A percentile compares a stretch with the other conserved stretches of the same genome.
Conservation (phyloP, 805 yeast genomes). For the Saccharomycopsis babjevae region DNA sequence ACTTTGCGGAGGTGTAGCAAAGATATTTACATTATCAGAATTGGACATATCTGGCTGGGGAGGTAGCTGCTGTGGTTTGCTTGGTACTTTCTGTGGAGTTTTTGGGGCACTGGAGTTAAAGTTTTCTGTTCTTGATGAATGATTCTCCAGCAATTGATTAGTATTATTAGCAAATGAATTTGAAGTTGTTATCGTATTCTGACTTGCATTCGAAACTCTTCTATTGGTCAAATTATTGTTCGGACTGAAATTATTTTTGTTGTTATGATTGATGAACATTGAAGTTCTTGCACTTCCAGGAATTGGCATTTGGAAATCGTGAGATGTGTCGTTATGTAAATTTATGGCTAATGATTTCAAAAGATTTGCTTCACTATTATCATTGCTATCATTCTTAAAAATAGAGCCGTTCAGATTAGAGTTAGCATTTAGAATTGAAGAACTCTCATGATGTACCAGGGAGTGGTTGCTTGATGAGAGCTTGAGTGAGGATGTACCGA, state of each 20-base stretch:
- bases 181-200: not conserved
- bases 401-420: not conserved
- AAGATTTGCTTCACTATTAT: not conserved
- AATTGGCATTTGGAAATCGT: constrained; percentile 17
- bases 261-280: not conserved
- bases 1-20: not conserved
- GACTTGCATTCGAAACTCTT: not conserved
- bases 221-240: not conserved
- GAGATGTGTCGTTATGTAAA: constrained; percentile 6
- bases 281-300: constrained; percentile 12
- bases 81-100: not conserved
- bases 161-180: not conserved
- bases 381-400: not conserved
- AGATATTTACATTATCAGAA: not conserved
- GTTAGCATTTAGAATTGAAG: not conserved
- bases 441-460: not conserved
- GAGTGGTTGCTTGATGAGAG: not conserved
- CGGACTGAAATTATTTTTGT: not conserved
- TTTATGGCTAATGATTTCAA: constrained; percentile 9
- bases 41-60: not conserved
- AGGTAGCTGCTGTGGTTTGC: not conserved
- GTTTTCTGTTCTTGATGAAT: not conserved
- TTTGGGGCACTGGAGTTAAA: not conserved
- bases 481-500: not conserved
- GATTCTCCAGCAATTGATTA: not conserved